Conservation (phyloP, 306 rosid genomes). For the Pterocarpus macrocarpus region DNA sequence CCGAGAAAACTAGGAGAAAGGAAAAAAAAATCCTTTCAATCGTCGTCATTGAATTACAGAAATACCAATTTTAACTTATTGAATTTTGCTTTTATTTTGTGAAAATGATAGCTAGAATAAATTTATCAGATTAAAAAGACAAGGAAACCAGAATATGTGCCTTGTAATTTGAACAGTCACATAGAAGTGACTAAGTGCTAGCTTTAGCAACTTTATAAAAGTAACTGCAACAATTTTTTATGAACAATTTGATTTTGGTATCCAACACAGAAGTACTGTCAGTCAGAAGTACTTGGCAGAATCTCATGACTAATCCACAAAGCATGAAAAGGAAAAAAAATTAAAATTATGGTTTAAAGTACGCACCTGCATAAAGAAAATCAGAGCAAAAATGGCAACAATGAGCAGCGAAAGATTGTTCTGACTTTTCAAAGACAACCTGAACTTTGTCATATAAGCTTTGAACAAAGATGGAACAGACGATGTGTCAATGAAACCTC, state of each 20-base stretch:
- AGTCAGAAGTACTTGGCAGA: background rate
- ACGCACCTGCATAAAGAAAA: slow-evolving; percentile 93
- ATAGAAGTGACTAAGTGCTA: slow-evolving; percentile 5
- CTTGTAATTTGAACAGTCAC: slow-evolving; percentile 3
- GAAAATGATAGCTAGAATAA: slow-evolving; percentile 1
- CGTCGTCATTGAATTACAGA: slow-evolving; percentile 8
- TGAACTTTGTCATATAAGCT: slow-evolving; percentile 57
- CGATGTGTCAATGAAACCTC: slow-evolving; percentile 44
- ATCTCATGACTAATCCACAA: slow-evolving; percentile 20
- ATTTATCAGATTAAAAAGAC: background rate
- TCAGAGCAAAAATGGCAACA: slow-evolving; percentile 67
- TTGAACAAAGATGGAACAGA: slow-evolving; percentile 59
- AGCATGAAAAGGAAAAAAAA: background rate
- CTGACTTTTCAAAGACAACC: slow-evolving; percentile 70
- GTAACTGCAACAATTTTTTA: background rate
- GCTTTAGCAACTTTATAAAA: background rate
- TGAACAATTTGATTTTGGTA: slow-evolving; percentile 18
- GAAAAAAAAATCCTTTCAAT: background rate
- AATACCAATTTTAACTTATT: background rate
- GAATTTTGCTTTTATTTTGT: background rate
- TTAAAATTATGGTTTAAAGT: slow-evolving; percentile 29
- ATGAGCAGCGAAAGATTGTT: slow-evolving; percentile 70
- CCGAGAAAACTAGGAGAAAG: background rate
- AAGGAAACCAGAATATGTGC: background rate
- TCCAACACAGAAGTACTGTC: slow-evolving; percentile 9